Evolutionary conservation across 805 yeast species (phyloP), one percentile per base, ranked within the genome.

Genomic region (Ogataea methylovora): DNA sequence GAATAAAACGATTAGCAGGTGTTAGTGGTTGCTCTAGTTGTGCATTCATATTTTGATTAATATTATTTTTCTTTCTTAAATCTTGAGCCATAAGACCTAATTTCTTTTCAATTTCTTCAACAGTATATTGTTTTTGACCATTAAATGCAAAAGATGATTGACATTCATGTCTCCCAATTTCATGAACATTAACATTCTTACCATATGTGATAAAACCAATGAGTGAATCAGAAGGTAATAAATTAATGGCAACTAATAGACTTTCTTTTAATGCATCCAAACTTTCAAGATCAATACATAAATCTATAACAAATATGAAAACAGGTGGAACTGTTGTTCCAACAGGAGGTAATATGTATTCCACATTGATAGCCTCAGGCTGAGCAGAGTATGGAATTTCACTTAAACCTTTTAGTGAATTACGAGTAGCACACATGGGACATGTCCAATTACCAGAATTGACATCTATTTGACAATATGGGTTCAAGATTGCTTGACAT

Each of bases 181-280:
- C 81, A 47, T 75, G 77, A 17, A 79, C 60, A 42, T 65, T 69
- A 18, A 78, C 79, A 47, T 75, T 63, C 36, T 73, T 73, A 5
- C 84, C 85, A 55, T 54, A 78, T 1, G 78, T 63, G 31, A 79
- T 61, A 17, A 79, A 56, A 1, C 81, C 82, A 26, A 79, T 71
- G 24, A 73, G 49, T 1, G 80, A 63, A 40, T 71, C 59, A 17
- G 70, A 65, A 1, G 84, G 84, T 23, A 79, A 53, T 32, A 52
- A 38, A 25, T 47, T 47, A 17, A 76, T 56, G 4, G 74, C 60
- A 9, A 61, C 48, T 13, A 62, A 40, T 14, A 79, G 48, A 3
- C 72, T 63, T 31, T 76, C 80, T 38, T 68, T 70, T 39, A 79
- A 49, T 0, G 78, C 63, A 11, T 48, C 62, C 23, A 75, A 53